Conservation (phyloP, 352 stramenopile species). For the Pythium sp. region DNA sequence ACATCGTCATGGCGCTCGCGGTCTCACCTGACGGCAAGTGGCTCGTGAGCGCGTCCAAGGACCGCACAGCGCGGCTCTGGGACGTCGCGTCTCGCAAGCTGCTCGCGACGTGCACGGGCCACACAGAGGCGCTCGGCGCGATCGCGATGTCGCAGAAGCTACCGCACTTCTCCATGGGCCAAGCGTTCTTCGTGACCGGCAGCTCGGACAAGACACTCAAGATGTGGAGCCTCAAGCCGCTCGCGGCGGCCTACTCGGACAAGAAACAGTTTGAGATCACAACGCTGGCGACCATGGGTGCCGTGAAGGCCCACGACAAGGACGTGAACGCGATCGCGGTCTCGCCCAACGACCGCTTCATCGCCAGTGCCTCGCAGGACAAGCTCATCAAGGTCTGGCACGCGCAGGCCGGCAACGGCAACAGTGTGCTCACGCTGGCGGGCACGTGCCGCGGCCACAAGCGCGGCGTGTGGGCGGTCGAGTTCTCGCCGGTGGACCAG, state of each 20-base stretch:
- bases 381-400: slow-evolving; percentile 98
- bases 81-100: slow-evolving; percentile 73
- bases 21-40: slow-evolving; percentile 84
- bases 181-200: slow-evolving; percentile 95
- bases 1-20: slow-evolving; percentile 97
- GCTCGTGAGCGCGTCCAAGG: slow-evolving; percentile 94
- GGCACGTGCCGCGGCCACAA: slow-evolving; percentile 96
- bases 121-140: slow-evolving; percentile 94
- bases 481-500: slow-evolving; percentile 96
- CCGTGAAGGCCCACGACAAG: slow-evolving; percentile 92
- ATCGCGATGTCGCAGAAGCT: slow-evolving; percentile 91
- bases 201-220: slow-evolving; percentile 98
- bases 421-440: slow-evolving; percentile 80
- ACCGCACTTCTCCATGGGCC: slow-evolving; percentile 63
- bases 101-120: slow-evolving; percentile 87
- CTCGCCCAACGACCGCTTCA: slow-evolving; percentile 96
- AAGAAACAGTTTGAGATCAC: slow-evolving; percentile 45
- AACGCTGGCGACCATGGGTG: slow-evolving; percentile 53
- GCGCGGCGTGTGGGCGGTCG: slow-evolving; percentile 95
- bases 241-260: slow-evolving; percentile 42
- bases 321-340: slow-evolving; percentile 96
- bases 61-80: slow-evolving; percentile 93
- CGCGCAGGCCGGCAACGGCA: slow-evolving; percentile 48
- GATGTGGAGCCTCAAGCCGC: slow-evolving; percentile 92
- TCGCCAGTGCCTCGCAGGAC: slow-evolving; percentile 97